Percentiles rank a stretch among this genome's conserved stretches.
phyloP scores from a whole-genome alignment of 441 rosid genomes.

The Theobroma grandiflorum region DNA sequence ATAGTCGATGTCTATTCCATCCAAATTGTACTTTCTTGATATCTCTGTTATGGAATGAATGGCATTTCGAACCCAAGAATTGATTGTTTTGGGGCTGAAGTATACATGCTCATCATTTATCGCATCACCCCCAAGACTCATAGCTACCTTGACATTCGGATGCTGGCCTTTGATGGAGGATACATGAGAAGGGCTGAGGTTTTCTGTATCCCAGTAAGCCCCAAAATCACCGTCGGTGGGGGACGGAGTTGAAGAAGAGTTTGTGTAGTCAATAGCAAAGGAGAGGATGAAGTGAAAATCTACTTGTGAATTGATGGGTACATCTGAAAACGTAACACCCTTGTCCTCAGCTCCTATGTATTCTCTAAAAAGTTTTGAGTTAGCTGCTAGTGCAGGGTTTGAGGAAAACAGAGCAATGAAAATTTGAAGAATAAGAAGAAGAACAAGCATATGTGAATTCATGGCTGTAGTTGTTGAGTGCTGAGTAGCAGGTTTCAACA shows the following conservation, averaged over 20 bases:
- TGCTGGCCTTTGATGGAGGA: constrained; percentile 48
- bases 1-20: constrained; percentile 53
- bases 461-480: background rate
- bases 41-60: constrained; percentile 49
- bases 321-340: constrained; percentile 49
- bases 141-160: constrained; percentile 57
- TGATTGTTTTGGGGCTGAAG: constrained; percentile 51
- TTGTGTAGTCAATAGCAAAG: constrained; percentile 61
- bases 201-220: constrained; percentile 51
- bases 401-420: constrained; percentile 16
- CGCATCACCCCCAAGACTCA: constrained; percentile 69
- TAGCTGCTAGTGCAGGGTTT: constrained; percentile 34
- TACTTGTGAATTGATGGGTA: constrained; percentile 52
- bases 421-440: background rate
- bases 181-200: constrained; percentile 45
- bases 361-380: constrained; percentile 64
- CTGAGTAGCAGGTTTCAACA: background rate
- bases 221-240: constrained; percentile 60
- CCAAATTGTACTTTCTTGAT: constrained; percentile 39
- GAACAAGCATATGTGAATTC: background rate
- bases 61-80: constrained; percentile 63
- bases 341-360: constrained; percentile 67
- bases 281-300: constrained; percentile 69
- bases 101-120: constrained; percentile 12
- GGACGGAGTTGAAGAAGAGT: constrained; percentile 35